phyloP scores from a whole-genome alignment of 1,284 basidiomycete species.

The Irpex rosettiformis region DNA sequence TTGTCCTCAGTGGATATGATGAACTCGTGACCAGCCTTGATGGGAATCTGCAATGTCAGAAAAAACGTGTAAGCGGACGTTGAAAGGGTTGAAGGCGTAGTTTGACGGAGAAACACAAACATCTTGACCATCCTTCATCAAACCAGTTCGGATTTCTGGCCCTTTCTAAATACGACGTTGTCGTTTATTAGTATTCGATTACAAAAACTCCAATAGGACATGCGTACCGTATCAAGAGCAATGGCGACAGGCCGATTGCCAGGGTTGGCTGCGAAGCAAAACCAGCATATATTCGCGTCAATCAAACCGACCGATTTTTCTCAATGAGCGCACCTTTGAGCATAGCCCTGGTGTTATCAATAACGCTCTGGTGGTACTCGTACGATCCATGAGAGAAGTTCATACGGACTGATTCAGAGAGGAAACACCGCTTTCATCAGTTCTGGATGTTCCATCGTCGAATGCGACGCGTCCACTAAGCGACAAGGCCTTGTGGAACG shows the following conservation, averaged over 20 bases:
- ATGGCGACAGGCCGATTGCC: constrained; percentile 92
- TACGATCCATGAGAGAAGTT: constrained; percentile 98
- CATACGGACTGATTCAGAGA: constrained; percentile 76
- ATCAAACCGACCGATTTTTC: constrained; percentile 6
- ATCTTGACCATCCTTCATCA: constrained; percentile 86
- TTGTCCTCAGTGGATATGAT: constrained; percentile 84
- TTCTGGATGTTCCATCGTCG: not conserved
- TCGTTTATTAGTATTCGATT: constrained; percentile 1
- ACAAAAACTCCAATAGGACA: not conserved
- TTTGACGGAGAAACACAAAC: constrained; percentile 45
- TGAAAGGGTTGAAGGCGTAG: not conserved
- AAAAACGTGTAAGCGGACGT: constrained; percentile 7
- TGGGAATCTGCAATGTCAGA: constrained; percentile 53
- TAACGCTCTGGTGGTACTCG: constrained; percentile 96
- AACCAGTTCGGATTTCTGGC: constrained; percentile 97
- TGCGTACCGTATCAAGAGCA: constrained; percentile 88
- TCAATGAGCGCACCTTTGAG: constrained; percentile 53
- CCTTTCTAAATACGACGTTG: constrained; percentile 70
- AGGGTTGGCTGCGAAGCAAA: constrained; percentile 39
- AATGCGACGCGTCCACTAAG: constrained; percentile 3
- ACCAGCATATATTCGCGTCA: not conserved
- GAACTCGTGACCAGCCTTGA: constrained; percentile 94
- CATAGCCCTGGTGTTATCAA: constrained; percentile 92
- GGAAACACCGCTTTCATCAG: not conserved
- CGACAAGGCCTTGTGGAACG: not conserved